phyloP scores from a whole-genome alignment of 1,139 yeast species.

The Nakaseomyces sp. region DNA sequence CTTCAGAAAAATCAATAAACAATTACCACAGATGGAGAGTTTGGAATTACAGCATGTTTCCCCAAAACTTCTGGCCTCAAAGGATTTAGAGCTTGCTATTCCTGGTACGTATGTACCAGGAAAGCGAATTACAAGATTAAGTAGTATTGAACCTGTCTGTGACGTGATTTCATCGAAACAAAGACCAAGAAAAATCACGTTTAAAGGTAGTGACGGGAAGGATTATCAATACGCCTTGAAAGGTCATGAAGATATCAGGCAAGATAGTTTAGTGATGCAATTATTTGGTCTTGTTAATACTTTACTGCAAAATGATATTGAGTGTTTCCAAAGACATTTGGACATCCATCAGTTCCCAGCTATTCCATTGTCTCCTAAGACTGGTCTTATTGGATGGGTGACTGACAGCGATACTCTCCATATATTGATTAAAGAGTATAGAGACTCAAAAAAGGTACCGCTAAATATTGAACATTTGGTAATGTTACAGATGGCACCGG shows the following conservation, averaged over 20 bases:
- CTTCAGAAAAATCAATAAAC: conserved; percentile 82
- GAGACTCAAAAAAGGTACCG: conserved; percentile 84
- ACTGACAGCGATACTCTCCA: conserved; percentile 96
- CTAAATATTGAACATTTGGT: conserved; percentile 90
- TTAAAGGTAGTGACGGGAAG: conserved; percentile 86
- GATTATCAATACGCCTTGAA: conserved; percentile 73
- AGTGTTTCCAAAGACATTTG: conserved; percentile 90
- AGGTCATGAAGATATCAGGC: conserved; percentile 97
- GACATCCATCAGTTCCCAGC: conserved; percentile 90
- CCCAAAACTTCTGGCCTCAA: conserved; percentile 73
- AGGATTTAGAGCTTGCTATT: conserved; percentile 75
- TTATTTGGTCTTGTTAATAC: conserved; percentile 92
- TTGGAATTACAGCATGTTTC: conserved; percentile 90
- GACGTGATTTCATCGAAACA: conserved; percentile 93
- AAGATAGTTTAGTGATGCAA: conserved; percentile 96
- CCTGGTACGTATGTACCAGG: conserved; percentile 93
- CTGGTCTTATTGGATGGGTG: conserved; percentile 97
- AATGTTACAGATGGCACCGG: conserved; percentile 98
- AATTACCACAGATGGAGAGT: conserved; percentile 76
- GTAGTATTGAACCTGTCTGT: conserved; percentile 70
- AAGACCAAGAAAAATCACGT: conserved; percentile 76
- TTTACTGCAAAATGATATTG: conserved; percentile 78
- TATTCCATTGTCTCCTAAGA: conserved; percentile 90
- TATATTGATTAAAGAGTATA: conserved; percentile 79
- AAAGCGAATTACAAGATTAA: conserved; percentile 63